Evolutionary conservation across 768 basidiomycete species (phyloP).

Genomic region (Leccinellum albellum): DNA sequence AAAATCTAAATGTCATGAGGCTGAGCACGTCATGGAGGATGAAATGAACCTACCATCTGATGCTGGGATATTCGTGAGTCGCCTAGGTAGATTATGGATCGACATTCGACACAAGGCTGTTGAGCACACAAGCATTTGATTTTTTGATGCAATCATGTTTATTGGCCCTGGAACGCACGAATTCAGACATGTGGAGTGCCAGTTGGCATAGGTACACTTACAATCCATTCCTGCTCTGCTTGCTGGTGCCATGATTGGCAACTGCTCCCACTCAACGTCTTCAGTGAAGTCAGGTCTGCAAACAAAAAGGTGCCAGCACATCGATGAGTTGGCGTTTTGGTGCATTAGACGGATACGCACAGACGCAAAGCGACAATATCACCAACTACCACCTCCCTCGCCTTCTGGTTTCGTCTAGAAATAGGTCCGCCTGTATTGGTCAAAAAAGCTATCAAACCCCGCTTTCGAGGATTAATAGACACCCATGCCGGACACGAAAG

Average conservation of each 20-base stretch:
- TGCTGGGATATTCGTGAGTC: conserved; percentile 9
- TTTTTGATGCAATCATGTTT: conserved; percentile 54
- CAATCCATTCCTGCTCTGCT: conserved; percentile 47
- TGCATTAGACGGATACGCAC: conserved; percentile 32
- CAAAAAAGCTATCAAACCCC: conserved; percentile 45
- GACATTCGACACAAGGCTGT: conserved; percentile 43
- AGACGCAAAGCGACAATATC: conserved; percentile 47
- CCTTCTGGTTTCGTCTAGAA: conserved; percentile 28
- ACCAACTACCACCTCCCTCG: conserved; percentile 46
- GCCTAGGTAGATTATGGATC: conserved; percentile 44
- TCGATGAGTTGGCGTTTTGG: background rate
- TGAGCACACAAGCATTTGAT: conserved; percentile 52
- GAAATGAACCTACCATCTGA: conserved; percentile 16
- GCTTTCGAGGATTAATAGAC: conserved; percentile 28
- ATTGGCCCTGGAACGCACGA: conserved; percentile 48
- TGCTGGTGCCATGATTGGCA: conserved; percentile 42
- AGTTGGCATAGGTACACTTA: conserved; percentile 29
- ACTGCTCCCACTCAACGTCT: conserved; percentile 48
- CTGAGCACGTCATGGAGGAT: background rate
- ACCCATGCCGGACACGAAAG: conserved; percentile 39
- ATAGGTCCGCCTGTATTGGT: conserved; percentile 45
- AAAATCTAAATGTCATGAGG: conserved; percentile 26
- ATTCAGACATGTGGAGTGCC: background rate
- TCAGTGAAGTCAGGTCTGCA: conserved; percentile 52
- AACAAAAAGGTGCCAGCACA: background rate